Percentiles rank a stretch among this genome's conserved stretches.
phyloP scores from a whole-genome alignment of 2,329 filamentous ascomycete species.

The Rhynchosporium secalis region DNA sequence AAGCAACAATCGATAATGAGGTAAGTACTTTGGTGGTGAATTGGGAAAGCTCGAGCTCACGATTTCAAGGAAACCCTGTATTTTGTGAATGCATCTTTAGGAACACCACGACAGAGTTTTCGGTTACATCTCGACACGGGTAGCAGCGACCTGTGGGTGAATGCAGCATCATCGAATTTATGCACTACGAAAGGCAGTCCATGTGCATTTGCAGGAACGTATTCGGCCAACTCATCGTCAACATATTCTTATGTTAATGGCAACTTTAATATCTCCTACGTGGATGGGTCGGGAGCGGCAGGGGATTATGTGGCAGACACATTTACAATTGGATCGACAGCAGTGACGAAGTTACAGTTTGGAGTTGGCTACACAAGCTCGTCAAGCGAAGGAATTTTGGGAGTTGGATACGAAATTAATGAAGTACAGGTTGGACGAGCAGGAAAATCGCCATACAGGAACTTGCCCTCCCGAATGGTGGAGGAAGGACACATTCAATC shows the following conservation, averaged over 20 bases:
- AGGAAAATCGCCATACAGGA: conserved; percentile 58
- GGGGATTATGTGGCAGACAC: conserved; percentile 83
- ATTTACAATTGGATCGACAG: conserved; percentile 57
- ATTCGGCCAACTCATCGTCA: conserved; percentile 69
- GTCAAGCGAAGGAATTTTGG: conserved; percentile 72
- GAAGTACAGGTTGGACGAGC: conserved; percentile 70
- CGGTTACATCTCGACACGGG: conserved; percentile 66
- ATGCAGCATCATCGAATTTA: conserved; percentile 60
- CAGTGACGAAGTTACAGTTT: conserved; percentile 63
- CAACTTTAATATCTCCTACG: conserved; percentile 85
- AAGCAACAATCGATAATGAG: conserved; percentile 55
- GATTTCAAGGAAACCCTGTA: conserved; percentile 58
- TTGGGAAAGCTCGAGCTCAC: conserved; percentile 28
- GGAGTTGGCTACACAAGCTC: conserved; percentile 68
- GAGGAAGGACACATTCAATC: conserved; percentile 60
- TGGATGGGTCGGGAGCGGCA: conserved; percentile 73
- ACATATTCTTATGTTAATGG: conserved; percentile 73
- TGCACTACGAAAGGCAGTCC: conserved; percentile 53
- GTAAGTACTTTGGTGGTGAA: conserved; percentile 40
- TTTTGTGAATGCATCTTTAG: conserved; percentile 61
- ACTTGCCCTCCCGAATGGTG: conserved; percentile 67
- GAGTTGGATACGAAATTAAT: conserved; percentile 78
- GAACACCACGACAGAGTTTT: conserved; percentile 59
- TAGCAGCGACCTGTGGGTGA: conserved; percentile 71
- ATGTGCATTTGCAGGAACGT: conserved; percentile 66